phyloP scores from a whole-genome alignment of 371 early-diverging fungal species.

The Mortierella sp. region DNA sequence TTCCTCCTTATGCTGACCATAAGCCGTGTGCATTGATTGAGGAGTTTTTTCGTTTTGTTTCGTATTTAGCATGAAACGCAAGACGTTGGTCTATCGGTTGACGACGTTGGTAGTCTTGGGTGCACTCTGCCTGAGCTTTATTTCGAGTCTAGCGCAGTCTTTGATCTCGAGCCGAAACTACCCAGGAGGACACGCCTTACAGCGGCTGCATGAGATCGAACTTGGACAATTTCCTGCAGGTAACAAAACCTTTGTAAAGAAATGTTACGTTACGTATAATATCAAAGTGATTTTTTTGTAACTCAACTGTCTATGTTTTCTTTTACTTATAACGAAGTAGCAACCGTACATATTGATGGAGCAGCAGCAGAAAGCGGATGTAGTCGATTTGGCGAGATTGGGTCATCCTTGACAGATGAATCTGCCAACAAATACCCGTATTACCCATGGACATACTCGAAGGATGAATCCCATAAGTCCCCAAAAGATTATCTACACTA shows the following conservation, averaged over 20 bases:
- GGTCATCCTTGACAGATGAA: slow-evolving; percentile 39
- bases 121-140: slow-evolving; percentile 48
- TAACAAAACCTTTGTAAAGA: background rate
- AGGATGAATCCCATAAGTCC: slow-evolving; percentile 65
- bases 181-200: slow-evolving; percentile 89
- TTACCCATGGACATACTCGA: slow-evolving; percentile 70
- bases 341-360: slow-evolving; percentile 82
- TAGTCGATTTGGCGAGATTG: slow-evolving; percentile 77
- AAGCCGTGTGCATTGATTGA: background rate
- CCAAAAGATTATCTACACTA: slow-evolving; percentile 68
- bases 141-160: slow-evolving; percentile 61
- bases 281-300: background rate
- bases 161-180: slow-evolving; percentile 84
- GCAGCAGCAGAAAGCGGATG: slow-evolving; percentile 91
- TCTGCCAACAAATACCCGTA: slow-evolving; percentile 46
- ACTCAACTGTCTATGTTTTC: background rate
- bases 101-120: slow-evolving; percentile 31
- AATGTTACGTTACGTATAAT: background rate
- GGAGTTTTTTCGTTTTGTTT: background rate
- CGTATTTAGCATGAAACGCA: slow-evolving; percentile 36
- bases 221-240: slow-evolving; percentile 28
- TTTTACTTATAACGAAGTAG: slow-evolving; percentile 13
- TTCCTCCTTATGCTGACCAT: background rate
- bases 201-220: slow-evolving; percentile 67
- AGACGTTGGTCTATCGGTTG: slow-evolving; percentile 24